Base-by-base conservation (phyloP, 441 rosid genomes). In the Arabidopsis hybrid region DNA sequence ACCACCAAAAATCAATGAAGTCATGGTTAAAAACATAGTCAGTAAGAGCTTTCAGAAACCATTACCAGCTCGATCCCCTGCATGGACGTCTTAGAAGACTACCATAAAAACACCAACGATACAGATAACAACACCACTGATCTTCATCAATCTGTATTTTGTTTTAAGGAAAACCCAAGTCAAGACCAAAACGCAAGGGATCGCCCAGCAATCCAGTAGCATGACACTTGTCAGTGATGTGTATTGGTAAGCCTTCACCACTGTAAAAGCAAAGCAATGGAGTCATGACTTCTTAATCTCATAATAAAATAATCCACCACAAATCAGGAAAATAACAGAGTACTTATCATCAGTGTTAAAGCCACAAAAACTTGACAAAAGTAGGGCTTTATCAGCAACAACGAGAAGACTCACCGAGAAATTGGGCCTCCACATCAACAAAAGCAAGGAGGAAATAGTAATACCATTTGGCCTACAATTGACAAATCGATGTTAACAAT, bases 141-240 rank as follows among this genome's bases (percentile, higher is more conserved):
- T 87, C 85, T 89, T 95, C 82, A 83, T 87, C 76, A 71, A 77
- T 83, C 90, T 81, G 72, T 95, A 95, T 77, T 88, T 92, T 10
- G 98, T 91, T 67, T 84, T 81, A 73, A 95, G 74, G 75, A 95
- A 89, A 60, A 89, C 12, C 88, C 88, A 86, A 29, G 98, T 92
- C 64, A 92, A 93, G 39, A 92, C 17, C 95, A 92, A 85, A 71
- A 92, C 98, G 0, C 86, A 82, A 2, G 99, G 98, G 58, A 95
- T 91, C n/a, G 95, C 61, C 99, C 99, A 95, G 71, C 99, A 95
- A 74, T 95, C 98, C 13, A 95, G 84, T 69, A 95, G 86, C 98
- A 91, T 95, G 55, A 95, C 84, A 62, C 98, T 95, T 35, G 99
- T 95, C 56, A 95, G 67, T 40, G 96, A 86, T 60, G 97, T 89